These are phyloP conservation scores for Penicillium janthinellum DNA, from an alignment of 2,329 filamentous ascomycete species.

Conservation along the genomic window DNA sequence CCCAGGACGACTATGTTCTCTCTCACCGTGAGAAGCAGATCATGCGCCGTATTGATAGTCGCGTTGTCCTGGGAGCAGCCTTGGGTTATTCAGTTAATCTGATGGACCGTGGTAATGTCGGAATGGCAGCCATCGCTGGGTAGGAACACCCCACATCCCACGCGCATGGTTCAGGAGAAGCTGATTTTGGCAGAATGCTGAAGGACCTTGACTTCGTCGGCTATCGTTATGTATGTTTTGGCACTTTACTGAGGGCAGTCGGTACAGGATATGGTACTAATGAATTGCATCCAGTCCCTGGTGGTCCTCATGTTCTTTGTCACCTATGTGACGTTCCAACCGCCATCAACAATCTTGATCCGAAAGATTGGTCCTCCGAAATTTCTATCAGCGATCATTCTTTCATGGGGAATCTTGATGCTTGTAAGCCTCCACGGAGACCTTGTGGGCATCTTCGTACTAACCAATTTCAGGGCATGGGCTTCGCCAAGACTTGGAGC, in stretches of 20 bases:
- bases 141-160: background rate
- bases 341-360: slow-evolving; percentile 43
- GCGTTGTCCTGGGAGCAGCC: slow-evolving; percentile 14
- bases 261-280: background rate
- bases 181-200: slow-evolving; percentile 46
- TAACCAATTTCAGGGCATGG: background rate
- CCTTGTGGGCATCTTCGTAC: background rate
- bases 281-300: slow-evolving; percentile 8
- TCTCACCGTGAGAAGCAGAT: slow-evolving; percentile 3
- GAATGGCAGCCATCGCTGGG: slow-evolving; percentile 19
- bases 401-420: slow-evolving; percentile 49
- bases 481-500: background rate
- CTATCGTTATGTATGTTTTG: slow-evolving; percentile 29
- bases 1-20: background rate
- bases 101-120: slow-evolving; percentile 21
- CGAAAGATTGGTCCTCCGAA: slow-evolving; percentile 45
- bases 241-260: no score
- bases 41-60: slow-evolving; percentile 15
- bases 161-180: background rate
- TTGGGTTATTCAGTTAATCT: slow-evolving; percentile 15
- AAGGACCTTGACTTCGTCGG: slow-evolving; percentile 33
- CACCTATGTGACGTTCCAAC: slow-evolving; percentile 47
- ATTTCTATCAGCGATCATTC: slow-evolving; percentile 37
- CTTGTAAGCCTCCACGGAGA: slow-evolving; percentile 30
- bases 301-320: slow-evolving; percentile 47